Evolutionary conservation across 106 monocot genomes (phyloP).

Genomic region (Allium sativum): DNA sequence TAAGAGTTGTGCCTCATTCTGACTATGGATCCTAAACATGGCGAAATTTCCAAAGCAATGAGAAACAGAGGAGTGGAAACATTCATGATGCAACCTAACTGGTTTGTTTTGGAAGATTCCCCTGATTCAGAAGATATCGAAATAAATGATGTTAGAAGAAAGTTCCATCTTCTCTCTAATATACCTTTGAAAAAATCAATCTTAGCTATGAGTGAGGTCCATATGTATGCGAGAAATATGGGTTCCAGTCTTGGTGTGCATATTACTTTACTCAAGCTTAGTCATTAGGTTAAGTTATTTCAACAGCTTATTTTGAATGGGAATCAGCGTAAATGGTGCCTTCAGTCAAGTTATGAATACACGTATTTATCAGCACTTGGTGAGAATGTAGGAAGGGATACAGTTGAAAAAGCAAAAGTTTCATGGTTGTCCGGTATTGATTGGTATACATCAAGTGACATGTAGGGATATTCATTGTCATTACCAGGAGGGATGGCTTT

Average conservation of each 20-base stretch:
- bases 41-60: conserved; percentile 95
- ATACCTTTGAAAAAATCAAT: conserved; percentile 45
- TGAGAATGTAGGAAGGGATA: conserved; percentile 35
- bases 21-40: conserved; percentile 79
- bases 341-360: conserved; percentile 87
- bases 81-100: conserved; percentile 51
- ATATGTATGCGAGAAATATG: conserved; percentile 43
- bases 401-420: conserved; percentile 38
- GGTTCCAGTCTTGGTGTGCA: conserved; percentile 45
- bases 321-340: conserved; percentile 73
- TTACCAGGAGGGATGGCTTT: conserved; percentile 73
- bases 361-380: conserved; percentile 79
- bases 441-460: conserved; percentile 13
- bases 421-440: conserved; percentile 25
- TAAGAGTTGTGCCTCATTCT: conserved; percentile 56
- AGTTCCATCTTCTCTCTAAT: conserved; percentile 46
- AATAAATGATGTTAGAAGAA: conserved; percentile 27
- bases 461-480: conserved; percentile 30
- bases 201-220: conserved; percentile 61
- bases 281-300: conserved; percentile 81
- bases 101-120: background rate
- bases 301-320: conserved; percentile 76
- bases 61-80: conserved; percentile 90
- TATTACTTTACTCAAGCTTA: conserved; percentile 70
- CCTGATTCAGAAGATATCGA: conserved; percentile 12